Evolutionary conservation across 208 protist genomes (phyloP).

Genomic region (Naegleria fowleri): DNA sequence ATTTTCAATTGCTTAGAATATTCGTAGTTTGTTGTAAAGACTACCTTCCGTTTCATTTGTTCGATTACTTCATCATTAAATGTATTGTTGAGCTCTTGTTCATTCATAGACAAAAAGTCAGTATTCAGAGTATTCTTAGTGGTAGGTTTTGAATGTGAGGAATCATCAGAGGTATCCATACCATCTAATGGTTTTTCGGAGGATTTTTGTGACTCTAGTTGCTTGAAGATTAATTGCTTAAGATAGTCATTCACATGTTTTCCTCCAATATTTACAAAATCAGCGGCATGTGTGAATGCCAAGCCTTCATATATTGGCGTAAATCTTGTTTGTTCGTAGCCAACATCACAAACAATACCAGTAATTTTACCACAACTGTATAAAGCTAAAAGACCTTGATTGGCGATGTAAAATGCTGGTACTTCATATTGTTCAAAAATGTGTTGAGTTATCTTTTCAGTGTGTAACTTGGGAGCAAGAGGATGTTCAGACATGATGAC

Average conservation of each 20-base stretch:
- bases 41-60: not conserved
- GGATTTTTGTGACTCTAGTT: slow-evolving; percentile 61
- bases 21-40: not conserved
- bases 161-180: not conserved
- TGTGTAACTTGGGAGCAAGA: slow-evolving; percentile 61
- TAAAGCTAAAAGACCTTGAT: slow-evolving; percentile 73
- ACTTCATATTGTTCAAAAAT: slow-evolving; percentile 56
- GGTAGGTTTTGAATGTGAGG: too few species aligned
- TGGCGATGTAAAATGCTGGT: slow-evolving; percentile 44
- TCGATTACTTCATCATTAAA: not conserved
- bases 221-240: slow-evolving; percentile 61
- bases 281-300: slow-evolving; percentile 56
- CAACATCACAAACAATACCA: slow-evolving; percentile 82
- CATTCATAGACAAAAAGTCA: not conserved
- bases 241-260: slow-evolving; percentile 88
- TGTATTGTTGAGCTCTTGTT: not conserved
- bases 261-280: slow-evolving; percentile 63
- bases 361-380: slow-evolving; percentile 85
- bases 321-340: slow-evolving; percentile 65
- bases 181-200: not conserved
- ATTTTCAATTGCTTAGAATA: not conserved
- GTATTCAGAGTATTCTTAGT: not conserved
- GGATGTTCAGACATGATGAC: slow-evolving; percentile 51
- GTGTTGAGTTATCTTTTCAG: slow-evolving; percentile 71
- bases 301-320: slow-evolving; percentile 86